Base-by-base conservation (phyloP, 2,329 filamentous ascomycete species). In the Pseudogymnoascus sp. region DNA sequence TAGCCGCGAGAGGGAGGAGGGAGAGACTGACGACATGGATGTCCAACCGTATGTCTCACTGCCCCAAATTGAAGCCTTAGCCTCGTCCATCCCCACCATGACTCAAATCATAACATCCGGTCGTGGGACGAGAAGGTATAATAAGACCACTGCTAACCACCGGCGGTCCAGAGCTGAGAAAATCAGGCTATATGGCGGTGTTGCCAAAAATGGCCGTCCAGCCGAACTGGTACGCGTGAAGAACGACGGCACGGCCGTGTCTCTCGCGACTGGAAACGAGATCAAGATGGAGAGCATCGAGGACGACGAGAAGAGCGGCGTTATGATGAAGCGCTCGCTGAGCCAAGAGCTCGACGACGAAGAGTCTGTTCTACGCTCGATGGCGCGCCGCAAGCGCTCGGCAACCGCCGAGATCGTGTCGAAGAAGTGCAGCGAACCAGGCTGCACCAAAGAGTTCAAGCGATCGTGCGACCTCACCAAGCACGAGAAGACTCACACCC, bases 381-480 rank as follows among this genome's bases (percentile, higher is more conserved):
- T 96, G 92, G 92, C 92, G 61, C 88, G 92, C 61, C 87, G 91
- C 66, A 95, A 95, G 82, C 95, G 96, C 83, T 92, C 92, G 62
- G 90, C 90, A 34, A 87, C 85, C 58, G 89, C 92, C 74, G 88
- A 95, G 73, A 84, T 92, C 57, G 85, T 89, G 55, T 88, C 83
- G 60, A 86, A 92, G 75, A 84, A 83, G 67, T 95, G 90, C 78
- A 81, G 81, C 63, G 83, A 91, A 70, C 77, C 78, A 4, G 82
- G 83, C 38, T 97, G 92, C 76, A 85, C 83, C 73, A 96, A 96
- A 76, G 84, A 92, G 73, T 97, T 97, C 78, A 95, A 94, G 75
- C 86, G 94, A 63, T 90, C 90, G n/a, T 97, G 94, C 74, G 94
- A 99, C 72, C 78, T 97, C 61, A 96, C 91, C 66, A 97, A 97